phyloP scores from a whole-genome alignment of 768 basidiomycete genomes.

The Crepidotus variabilis region DNA sequence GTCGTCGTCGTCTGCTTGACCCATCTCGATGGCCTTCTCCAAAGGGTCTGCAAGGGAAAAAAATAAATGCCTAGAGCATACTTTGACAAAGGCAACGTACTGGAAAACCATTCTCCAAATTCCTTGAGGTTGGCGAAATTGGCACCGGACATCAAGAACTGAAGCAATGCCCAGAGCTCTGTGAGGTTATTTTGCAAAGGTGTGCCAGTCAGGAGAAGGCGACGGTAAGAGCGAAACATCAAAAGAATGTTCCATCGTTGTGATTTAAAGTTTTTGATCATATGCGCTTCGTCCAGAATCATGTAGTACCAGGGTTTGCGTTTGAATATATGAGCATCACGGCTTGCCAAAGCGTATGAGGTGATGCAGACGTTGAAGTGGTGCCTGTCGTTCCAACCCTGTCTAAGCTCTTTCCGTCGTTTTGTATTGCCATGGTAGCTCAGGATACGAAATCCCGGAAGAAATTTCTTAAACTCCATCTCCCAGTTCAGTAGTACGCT shows the following conservation, averaged over 20 bases:
- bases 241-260: slow-evolving; percentile 91
- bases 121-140: slow-evolving; percentile 90
- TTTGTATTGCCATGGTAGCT: slow-evolving; percentile 91
- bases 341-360: slow-evolving; percentile 88
- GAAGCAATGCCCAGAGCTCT: slow-evolving; percentile 92
- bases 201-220: slow-evolving; percentile 91
- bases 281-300: slow-evolving; percentile 94
- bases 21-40: slow-evolving; percentile 91
- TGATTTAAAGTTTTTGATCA: slow-evolving; percentile 96
- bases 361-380: slow-evolving; percentile 95
- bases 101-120: slow-evolving; percentile 96
- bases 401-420: slow-evolving; percentile 83
- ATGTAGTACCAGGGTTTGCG: slow-evolving; percentile 95
- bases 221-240: slow-evolving; percentile 82
- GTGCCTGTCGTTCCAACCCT: slow-evolving; percentile 88
- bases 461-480: slow-evolving; percentile 95
- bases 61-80: not conserved
- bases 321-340: slow-evolving; percentile 88
- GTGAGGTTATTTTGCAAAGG: slow-evolving; percentile 96
- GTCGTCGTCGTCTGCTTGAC: slow-evolving; percentile 72
- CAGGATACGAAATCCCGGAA: slow-evolving; percentile 81
- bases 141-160: slow-evolving; percentile 89
- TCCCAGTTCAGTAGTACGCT: slow-evolving; percentile 95
- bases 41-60: slow-evolving; percentile 63
- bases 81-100: slow-evolving; percentile 40